Percentiles rank a stretch among this genome's conserved stretches.
Conservation (phyloP, 768 basidiomycete genomes). For the Kockovaella imperatae region DNA sequence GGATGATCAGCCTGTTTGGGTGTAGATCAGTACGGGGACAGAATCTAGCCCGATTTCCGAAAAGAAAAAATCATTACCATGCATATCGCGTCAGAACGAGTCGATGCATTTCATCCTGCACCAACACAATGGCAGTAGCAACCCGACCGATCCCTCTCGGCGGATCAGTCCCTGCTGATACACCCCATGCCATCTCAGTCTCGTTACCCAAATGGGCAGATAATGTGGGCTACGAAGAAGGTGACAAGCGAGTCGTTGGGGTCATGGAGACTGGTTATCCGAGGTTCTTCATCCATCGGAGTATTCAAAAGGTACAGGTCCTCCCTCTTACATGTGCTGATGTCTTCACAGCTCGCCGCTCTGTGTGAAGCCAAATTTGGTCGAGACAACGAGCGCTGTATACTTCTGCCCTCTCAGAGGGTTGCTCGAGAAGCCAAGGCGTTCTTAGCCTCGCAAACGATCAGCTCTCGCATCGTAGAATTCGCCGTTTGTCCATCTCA, state of each 20-base stretch:
- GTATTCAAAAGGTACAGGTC: slow-evolving; percentile 67
- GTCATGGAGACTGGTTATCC: slow-evolving; percentile 86
- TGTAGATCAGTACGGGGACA: too few species aligned
- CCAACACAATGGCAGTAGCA: not conserved
- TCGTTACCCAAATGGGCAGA: slow-evolving; percentile 88
- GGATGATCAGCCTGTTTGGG: too few species aligned
- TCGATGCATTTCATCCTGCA: too few species aligned
- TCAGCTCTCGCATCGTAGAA: slow-evolving; percentile 53
- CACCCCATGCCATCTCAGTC: slow-evolving; percentile 85
- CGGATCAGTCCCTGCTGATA: slow-evolving; percentile 41
- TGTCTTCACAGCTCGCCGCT: slow-evolving; percentile 57
- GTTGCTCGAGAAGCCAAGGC: slow-evolving; percentile 67
- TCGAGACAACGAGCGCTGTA: slow-evolving; percentile 59
- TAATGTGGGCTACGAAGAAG: slow-evolving; percentile 85
- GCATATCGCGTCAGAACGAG: too few species aligned
- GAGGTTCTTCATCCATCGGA: slow-evolving; percentile 83
- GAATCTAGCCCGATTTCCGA: too few species aligned
- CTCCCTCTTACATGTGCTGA: not conserved
- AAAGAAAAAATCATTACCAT: too few species aligned
- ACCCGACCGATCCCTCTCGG: slow-evolving; percentile 30
- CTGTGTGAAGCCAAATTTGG: slow-evolving; percentile 76
- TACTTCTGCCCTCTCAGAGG: slow-evolving; percentile 67
- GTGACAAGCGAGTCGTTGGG: slow-evolving; percentile 67
- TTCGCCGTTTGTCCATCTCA: slow-evolving; percentile 58
- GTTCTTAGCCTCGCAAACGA: slow-evolving; percentile 54